Evolutionary conservation across 768 basidiomycete genomes (phyloP).

Genomic region (Kwoniella botswanensis): DNA sequence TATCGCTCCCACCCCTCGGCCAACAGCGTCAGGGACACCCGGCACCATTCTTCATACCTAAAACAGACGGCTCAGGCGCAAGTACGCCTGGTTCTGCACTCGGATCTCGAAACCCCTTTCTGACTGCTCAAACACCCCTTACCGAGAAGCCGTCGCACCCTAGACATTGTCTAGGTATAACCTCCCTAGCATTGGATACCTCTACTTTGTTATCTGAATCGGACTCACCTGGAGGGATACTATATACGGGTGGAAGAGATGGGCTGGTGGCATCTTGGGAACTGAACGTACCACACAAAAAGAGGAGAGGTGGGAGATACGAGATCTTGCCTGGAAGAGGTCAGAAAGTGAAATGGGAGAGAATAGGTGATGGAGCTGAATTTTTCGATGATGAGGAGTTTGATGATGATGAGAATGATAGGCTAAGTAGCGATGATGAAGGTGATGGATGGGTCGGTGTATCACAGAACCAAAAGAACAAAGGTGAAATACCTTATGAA

Average conservation of each 20-base stretch:
- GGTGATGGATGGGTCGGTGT: slow-evolving; percentile 42
- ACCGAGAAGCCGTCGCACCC: slow-evolving; percentile 62
- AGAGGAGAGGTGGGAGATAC: slow-evolving; percentile 57
- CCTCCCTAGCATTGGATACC: slow-evolving; percentile 83
- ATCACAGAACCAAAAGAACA: slow-evolving; percentile 46
- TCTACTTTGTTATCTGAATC: slow-evolving; percentile 75
- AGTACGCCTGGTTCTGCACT: slow-evolving; percentile 17
- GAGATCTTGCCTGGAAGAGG: slow-evolving; percentile 49
- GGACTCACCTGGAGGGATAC: slow-evolving; percentile 75
- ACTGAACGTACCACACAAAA: slow-evolving; percentile 69
- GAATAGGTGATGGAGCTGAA: slow-evolving; percentile 84
- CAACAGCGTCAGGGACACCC: slow-evolving; percentile 70
- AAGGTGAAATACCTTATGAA: slow-evolving; percentile 68
- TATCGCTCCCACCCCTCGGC: slow-evolving; percentile 73
- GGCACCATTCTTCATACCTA: slow-evolving; percentile 69
- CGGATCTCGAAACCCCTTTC: slow-evolving; percentile 43
- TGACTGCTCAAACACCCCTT: slow-evolving; percentile 39
- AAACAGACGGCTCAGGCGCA: slow-evolving; percentile 15
- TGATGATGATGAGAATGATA: slow-evolving; percentile 67
- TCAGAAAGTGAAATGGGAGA: slow-evolving; percentile 55
- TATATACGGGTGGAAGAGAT: slow-evolving; percentile 89
- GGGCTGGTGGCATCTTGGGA: slow-evolving; percentile 89
- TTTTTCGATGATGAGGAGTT: slow-evolving; percentile 75
- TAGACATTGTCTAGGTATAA: slow-evolving; percentile 84
- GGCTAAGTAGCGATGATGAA: slow-evolving; percentile 49